Percentiles rank a stretch among this genome's conserved stretches.
Conservation (phyloP, 148 eudicot genomes). For the Chenopodium quinoa region DNA sequence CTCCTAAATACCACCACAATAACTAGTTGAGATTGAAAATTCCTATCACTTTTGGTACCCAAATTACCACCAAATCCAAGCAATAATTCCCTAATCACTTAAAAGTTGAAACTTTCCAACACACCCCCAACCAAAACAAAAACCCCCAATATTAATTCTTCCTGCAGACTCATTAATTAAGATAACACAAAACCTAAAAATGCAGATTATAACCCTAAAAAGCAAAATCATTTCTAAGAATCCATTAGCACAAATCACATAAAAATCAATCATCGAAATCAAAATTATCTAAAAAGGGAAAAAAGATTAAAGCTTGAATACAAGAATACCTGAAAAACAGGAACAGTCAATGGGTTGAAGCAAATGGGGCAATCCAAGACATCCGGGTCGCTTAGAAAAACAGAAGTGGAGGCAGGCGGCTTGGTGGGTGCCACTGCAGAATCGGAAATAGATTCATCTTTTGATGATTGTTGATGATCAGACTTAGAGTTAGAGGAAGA, state of each 20-base stretch:
- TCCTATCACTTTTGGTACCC: too few species aligned
- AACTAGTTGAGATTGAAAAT: not conserved
- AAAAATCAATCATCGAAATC: not conserved
- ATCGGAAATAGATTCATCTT: not conserved
- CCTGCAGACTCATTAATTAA: too few species aligned
- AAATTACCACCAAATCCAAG: not conserved
- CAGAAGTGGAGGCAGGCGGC: slow-evolving; percentile 28
- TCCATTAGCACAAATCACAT: too few species aligned
- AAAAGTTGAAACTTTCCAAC: too few species aligned
- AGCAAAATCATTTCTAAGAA: too few species aligned
- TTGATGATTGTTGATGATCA: not conserved
- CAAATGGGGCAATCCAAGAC: slow-evolving; percentile 83
- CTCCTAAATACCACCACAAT: not conserved
- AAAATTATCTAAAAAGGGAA: too few species aligned
- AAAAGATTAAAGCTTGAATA: too few species aligned
- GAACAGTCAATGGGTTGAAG: slow-evolving; percentile 49
- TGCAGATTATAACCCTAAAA: too few species aligned
- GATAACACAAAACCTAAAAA: not conserved
- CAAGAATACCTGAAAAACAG: slow-evolving; percentile 67
- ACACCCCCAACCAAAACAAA: too few species aligned
- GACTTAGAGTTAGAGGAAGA: slow-evolving; percentile 4
- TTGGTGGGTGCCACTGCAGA: slow-evolving; percentile 12
- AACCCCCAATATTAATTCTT: too few species aligned
- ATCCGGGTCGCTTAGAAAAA: slow-evolving; percentile 70
- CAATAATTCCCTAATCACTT: not conserved